Evolutionary conservation across 1,139 yeast species (phyloP), one percentile per base, ranked within the genome.

Genomic region (Lizanozyma gosingica): DNA sequence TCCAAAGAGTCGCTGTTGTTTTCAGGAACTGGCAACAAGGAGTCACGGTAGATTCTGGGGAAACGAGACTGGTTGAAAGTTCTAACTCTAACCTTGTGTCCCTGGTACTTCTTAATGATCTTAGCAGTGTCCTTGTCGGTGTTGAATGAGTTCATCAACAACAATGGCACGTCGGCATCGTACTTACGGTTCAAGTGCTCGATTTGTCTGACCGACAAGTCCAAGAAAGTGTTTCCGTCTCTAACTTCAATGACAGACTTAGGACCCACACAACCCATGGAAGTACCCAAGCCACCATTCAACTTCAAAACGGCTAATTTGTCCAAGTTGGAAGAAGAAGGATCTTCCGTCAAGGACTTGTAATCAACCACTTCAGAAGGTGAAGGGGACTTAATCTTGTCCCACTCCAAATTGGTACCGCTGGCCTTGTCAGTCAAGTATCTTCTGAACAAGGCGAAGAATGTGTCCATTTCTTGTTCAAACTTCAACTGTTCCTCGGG

Each of bases 181-280:
- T 81, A 83, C 52, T 79, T 83, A 59, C 95, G 80, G 73, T 92
- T 92, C 62, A 92, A 76, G 63, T 88, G 86, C 67, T 94, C 98
- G 55, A 92, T 90, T 69, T 92, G 98, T 62, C 98, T 84, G 35
- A 92, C 98, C 39, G 95, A 76, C 54, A 92, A 76, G 62, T 92
- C 98, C 62, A 92, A 76, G 64, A 92, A 92, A 35, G 97, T 84
- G 75, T 92, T 94, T 47, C 98, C 98, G 53, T 92, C 98, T 63
- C 98, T 83, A 40, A 92, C 98, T 68, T 92, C 98, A 61, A 92
- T 94, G 50, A 92, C 95, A 17, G 96, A 85, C 65, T 92, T 92
- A 47, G 98, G 98, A 44, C 98, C 98, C 48, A 92, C 97, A 70
- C 98, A 94, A 43, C 98, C 98, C 98, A 92, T 92, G 14, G 98